Evolutionary conservation across 2,329 filamentous ascomycete species (phyloP), one percentile per base, ranked within the genome.

Genomic region (Fusarium cicatricum): DNA sequence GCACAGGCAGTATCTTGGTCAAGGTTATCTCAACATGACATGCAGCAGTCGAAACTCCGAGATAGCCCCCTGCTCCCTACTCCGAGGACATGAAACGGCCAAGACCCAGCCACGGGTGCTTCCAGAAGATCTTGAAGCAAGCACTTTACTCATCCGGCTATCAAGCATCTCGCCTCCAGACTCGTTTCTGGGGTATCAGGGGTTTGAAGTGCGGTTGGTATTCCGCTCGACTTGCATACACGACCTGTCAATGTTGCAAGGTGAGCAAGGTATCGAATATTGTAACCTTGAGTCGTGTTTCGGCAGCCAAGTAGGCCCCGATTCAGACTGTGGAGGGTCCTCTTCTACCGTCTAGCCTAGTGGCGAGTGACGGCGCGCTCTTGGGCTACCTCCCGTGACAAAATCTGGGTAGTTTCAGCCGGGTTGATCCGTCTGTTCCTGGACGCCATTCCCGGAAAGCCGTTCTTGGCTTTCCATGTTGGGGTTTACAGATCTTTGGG

Each of bases 111-210:
- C 43, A 57, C 55, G 56, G 54, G 51, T 54, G 62, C 43, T 68
- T 67, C 64, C 67, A 66, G 65, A 71, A 70, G 50, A 61, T 60
- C 34, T 58, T 60, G 60, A 66, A 48, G 62, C 60, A 48, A 36
- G 50, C 46, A 52, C 41, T 43, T 53, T 57, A 50, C 26, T 38
- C 33, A 51, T 34, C 53, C 39, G 34, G 31, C 52, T 31, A 38
- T 56, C 47, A 51, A 51, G 40, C 49, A 29, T 38, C 44, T 57
- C 54, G 51, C 42, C 52, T 55, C 47, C 45, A 58, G 26, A 23
- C 38, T 56, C 36, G 57, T 66, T 64, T 64, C 59, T 52, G 58
- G 63, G 56, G 57, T 59, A 62, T 64, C 58, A 58, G 55, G 63
- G 60, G 54, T 54, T 33, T 28, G 10, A 44, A 39, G 34, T 51